A percentile compares a stretch with the other conserved stretches of the same genome.
Evolutionary conservation across 495 filamentous ascomycete genomes (phyloP).

Genomic region (Xylaria flabelliformis): DNA sequence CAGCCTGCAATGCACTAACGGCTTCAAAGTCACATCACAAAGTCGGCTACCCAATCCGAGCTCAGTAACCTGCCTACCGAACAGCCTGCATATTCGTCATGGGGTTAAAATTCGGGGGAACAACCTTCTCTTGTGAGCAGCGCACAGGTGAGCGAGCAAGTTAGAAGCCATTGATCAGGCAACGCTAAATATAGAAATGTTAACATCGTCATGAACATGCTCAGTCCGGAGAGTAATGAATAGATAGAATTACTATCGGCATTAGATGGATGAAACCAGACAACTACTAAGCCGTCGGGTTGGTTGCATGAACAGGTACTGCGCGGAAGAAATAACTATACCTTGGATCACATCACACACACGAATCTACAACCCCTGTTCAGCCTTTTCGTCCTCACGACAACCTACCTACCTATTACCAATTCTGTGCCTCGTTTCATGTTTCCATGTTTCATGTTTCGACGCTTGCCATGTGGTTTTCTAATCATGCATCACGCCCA

Average conservation of each 20-base stretch:
- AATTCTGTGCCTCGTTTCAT: constrained; percentile 31
- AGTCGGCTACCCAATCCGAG: constrained; percentile 9
- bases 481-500: not conserved
- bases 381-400: not conserved
- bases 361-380: not conserved
- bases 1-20: constrained; percentile 14
- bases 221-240: constrained; percentile 4
- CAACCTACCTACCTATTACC: not conserved
- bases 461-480: constrained; percentile 29
- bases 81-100: too few species aligned
- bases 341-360: constrained; percentile 6
- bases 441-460: constrained; percentile 42
- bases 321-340: too few species aligned
- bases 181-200: constrained; percentile 7
- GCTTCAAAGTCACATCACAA: constrained; percentile 18
- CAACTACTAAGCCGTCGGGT: not conserved
- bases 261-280: constrained; percentile 12
- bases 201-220: not conserved
- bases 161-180: not conserved
- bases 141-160: not conserved
- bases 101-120: too few species aligned
- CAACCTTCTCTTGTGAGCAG: not conserved
- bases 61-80: not conserved
- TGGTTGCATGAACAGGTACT: not conserved
- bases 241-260: constrained; percentile 2